Evolutionary conservation across 441 rosid species (phyloP).

Genomic region (Jatropha multifida): DNA sequence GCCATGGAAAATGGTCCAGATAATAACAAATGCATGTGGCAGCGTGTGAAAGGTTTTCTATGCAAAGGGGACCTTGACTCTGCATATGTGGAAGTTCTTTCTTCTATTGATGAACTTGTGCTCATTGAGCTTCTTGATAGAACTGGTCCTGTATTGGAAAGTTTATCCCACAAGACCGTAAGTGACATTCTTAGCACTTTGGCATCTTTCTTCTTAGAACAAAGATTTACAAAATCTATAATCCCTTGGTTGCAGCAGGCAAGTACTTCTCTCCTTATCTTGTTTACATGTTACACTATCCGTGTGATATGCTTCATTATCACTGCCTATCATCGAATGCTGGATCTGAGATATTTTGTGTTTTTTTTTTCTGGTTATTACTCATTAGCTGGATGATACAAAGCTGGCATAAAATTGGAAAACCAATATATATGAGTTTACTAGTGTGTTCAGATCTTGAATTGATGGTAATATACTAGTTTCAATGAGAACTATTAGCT

Average conservation of each 20-base stretch:
- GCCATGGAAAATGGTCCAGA: constrained; percentile 38
- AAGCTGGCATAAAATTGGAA: neutral
- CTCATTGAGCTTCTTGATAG: constrained; percentile 76
- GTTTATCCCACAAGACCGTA: constrained; percentile 58
- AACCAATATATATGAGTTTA: neutral
- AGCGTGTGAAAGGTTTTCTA: constrained; percentile 50
- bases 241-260: constrained; percentile 94
- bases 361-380: no score
- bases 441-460: neutral
- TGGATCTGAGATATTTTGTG: neutral
- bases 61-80: constrained; percentile 74
- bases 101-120: constrained; percentile 59
- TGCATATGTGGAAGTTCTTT: constrained; percentile 77
- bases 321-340: neutral
- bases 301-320: neutral
- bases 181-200: constrained; percentile 62
- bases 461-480: neutral
- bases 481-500: neutral
- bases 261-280: constrained; percentile 34
- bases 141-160: constrained; percentile 84
- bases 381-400: neutral
- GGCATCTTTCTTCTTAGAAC: constrained; percentile 62
- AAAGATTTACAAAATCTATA: constrained; percentile 55
- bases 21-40: constrained; percentile 48
- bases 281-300: constrained; percentile 1